Base-by-base conservation (phyloP, 2,329 filamentous ascomycete species). In the Aspergillus ruber region DNA sequence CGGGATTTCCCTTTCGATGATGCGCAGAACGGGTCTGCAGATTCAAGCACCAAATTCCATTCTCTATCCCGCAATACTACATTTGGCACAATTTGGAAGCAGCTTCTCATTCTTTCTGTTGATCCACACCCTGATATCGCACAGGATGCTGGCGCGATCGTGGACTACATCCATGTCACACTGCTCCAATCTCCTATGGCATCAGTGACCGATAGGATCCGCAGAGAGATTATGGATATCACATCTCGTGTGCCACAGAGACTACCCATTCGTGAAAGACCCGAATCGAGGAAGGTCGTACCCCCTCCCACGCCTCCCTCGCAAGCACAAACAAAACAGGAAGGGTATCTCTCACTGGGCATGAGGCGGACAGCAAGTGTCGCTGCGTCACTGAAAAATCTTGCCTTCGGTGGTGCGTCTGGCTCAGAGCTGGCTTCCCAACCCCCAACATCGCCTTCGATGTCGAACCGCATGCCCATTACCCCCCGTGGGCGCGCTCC, bases 111-210 rank as follows among this genome's bases (percentile, higher is more conserved):
- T 52, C 78, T 97, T 66, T 91, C 89, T 40, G 88, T 95, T 15
- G 93, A 98, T 63, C 91, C 93, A 36, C 90, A 96, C 62, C 90
- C 91, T 1, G 91, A 97, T 62, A 88, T 97, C 29, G 87, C 94
- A 53, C 80, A 85, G 55, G 87, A 93, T 64, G 91, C 90, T 8
- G 84, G 83, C 5, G 77, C 85, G n/a, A 83, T 97, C 40, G 82
- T 95, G 25, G 93, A 98, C 66, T 88, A 86, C 59, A 79, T 97
- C 21, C 84, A 96, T 61, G 79, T 86, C 44, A 80, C 83, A 0
- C 75, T 98, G 10, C 71, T 95, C 5, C 80, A 85, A 44, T 96
- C 91, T 0, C 79, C 85, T 1, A 77, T 95, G 41, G 86, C 85
- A 8, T 72, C 77, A 6, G 78, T 85, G 50, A 84, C 88, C 4